Conservation (phyloP, 306 rosid species). For the Dryas alaskensis region DNA sequence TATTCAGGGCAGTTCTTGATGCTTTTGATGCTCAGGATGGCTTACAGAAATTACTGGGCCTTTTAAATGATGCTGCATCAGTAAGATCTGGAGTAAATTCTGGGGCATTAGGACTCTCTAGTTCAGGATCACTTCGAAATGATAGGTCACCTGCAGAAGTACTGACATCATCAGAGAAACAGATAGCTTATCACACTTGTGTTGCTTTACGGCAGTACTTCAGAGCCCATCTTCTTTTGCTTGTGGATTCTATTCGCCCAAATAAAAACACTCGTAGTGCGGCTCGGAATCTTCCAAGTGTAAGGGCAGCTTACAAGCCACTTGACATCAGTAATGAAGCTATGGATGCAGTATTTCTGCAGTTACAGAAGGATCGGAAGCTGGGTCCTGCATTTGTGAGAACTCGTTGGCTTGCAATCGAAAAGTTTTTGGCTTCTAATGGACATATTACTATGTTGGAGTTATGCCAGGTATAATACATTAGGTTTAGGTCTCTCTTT, state of each 20-base stretch:
- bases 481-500: background rate
- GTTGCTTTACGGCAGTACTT: slow-evolving; percentile 92
- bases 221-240: slow-evolving; percentile 87
- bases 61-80: slow-evolving; percentile 78
- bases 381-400: slow-evolving; percentile 93
- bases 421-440: slow-evolving; percentile 67
- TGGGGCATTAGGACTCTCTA: slow-evolving; percentile 64
- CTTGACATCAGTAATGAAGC: slow-evolving; percentile 92
- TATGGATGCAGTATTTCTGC: slow-evolving; percentile 77
- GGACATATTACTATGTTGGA: slow-evolving; percentile 94
- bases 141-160: slow-evolving; percentile 85
- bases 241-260: slow-evolving; percentile 91
- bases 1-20: slow-evolving; percentile 93
- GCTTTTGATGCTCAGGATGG: slow-evolving; percentile 95
- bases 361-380: slow-evolving; percentile 92
- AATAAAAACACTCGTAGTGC: slow-evolving; percentile 79
- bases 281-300: slow-evolving; percentile 75
- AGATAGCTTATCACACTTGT: slow-evolving; percentile 91
- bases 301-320: slow-evolving; percentile 91
- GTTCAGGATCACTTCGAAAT: slow-evolving; percentile 69
- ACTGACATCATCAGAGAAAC: slow-evolving; percentile 92
- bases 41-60: slow-evolving; percentile 72
- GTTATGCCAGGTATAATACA: slow-evolving; percentile 77
- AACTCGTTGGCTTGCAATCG: slow-evolving; percentile 82
- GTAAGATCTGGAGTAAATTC: slow-evolving; percentile 92